A percentile compares a stretch with the other conserved stretches of the same genome.
Conservation (phyloP, 257 asterid species). For the Ligustrum vulgare region DNA sequence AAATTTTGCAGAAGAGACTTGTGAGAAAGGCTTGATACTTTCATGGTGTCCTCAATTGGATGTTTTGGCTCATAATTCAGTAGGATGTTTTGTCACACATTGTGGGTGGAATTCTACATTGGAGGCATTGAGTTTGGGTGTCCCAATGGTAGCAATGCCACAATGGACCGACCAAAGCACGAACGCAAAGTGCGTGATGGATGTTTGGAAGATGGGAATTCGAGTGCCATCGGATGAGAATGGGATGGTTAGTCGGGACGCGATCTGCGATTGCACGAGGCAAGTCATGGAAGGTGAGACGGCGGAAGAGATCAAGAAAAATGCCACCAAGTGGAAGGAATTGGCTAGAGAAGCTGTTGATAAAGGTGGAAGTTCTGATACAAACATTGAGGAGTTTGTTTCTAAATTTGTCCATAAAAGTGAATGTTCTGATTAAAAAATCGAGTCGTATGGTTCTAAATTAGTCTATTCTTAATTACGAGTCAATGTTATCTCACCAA, state of each 20-base stretch:
- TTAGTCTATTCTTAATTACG: conserved; percentile 1
- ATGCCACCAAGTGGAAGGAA: conserved; percentile 28
- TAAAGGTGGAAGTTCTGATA: conserved; percentile 31
- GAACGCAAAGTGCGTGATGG: conserved; percentile 32
- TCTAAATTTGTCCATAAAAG: conserved; percentile 2
- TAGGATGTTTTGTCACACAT: conserved; percentile 33
- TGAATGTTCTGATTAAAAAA: too few relatives aligned
- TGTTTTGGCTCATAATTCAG: conserved; percentile 23
- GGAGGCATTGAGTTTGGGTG: conserved; percentile 34
- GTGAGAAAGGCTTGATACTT: conserved; percentile 27
- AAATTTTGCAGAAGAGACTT: conserved; percentile 5
- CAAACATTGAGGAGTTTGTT: conserved; percentile 29
- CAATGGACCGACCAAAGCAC: conserved; percentile 33
- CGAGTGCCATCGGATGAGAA: not conserved
- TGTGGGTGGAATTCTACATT: conserved; percentile 42
- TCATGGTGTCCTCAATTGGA: conserved; percentile 37
- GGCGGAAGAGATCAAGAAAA: conserved; percentile 15
- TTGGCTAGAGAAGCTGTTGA: conserved; percentile 25
- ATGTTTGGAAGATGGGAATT: conserved; percentile 29
- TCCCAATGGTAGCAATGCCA: conserved; percentile 35
- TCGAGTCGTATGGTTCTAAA: not conserved
- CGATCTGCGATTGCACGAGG: conserved; percentile 15
- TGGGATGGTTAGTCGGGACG: conserved; percentile 12
- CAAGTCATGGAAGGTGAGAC: conserved; percentile 23
- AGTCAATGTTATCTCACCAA: conserved; percentile 14